A percentile compares a stretch with the other conserved stretches of the same genome.
Evolutionary conservation across 306 rosid species (phyloP).

Genomic region (Argentina anserina): DNA sequence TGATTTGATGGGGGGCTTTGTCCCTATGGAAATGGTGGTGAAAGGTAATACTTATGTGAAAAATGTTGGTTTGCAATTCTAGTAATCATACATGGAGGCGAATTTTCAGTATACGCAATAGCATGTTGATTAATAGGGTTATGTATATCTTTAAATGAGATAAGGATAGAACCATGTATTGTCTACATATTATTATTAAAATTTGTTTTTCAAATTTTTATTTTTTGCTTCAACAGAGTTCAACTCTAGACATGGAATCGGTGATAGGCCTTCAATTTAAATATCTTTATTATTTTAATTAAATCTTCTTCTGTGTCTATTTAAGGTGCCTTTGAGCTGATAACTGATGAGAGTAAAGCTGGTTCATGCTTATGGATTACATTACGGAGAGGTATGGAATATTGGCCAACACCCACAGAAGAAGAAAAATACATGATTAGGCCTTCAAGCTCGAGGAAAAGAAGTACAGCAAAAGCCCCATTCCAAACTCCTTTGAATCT

Average conservation of each 20-base stretch:
- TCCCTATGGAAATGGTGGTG: slow-evolving; percentile 85
- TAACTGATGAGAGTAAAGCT: slow-evolving; percentile 81
- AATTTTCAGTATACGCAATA: background rate
- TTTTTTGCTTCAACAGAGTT: background rate
- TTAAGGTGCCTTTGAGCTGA: slow-evolving; percentile 84
- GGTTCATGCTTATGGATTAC: slow-evolving; percentile 94
- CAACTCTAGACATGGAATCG: background rate
- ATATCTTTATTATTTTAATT: background rate
- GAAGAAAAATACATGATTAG: slow-evolving; percentile 50
- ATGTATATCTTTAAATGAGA: background rate
- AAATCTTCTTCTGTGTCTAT: slow-evolving; percentile 18
- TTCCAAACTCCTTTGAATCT: slow-evolving; percentile 41
- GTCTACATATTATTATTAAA: background rate
- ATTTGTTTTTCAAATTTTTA: background rate
- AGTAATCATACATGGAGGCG: background rate
- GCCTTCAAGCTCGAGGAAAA: slow-evolving; percentile 34
- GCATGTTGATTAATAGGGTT: background rate
- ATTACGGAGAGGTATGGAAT: slow-evolving; percentile 84
- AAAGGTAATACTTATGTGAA: slow-evolving; percentile 48
- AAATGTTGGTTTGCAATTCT: slow-evolving; percentile 15
- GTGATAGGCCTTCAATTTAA: background rate
- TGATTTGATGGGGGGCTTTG: slow-evolving; percentile 51
- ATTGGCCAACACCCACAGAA: slow-evolving; percentile 86
- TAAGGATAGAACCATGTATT: background rate
- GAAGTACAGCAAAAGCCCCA: slow-evolving; percentile 21